Base-by-base conservation (phyloP, 148 eudicot genomes). In the Cornus florida region DNA sequence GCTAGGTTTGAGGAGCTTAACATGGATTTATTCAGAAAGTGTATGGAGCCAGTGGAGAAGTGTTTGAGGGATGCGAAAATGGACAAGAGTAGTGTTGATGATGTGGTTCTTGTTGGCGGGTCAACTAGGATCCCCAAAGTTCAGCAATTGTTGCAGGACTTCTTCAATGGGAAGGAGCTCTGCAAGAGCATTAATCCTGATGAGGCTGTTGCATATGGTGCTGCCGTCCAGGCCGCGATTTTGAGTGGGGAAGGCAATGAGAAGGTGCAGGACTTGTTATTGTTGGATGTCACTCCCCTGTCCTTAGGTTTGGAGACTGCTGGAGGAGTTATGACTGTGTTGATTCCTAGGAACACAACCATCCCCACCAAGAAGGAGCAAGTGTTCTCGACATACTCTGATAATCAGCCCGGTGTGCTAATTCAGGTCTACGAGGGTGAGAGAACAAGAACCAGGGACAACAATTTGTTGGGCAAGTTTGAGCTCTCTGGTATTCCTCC, bases 11-110 rank as follows among this genome's bases (percentile, higher is more conserved):
- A 86, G 84, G 91, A 88, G 66, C 50, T 88, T 38, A 88, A 88
- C 83, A 88, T 88, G 84, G 86, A 86, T 59, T 72, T 88, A 74
- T 88, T 88, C 78, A 88, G 91, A 77, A 88, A 88, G 86, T 88
- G 91, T 85, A 87, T 89, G 92, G 88, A 89, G 83, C 92, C 90
- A 2, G 90, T 87, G 3, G 90, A 83, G 85, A 89, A 87, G 76
- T 89, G 92, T 60, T 76, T 88, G 72, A 85, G 90, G 81, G 90
- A 87, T 79, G 90, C 90, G 1, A 87, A 87, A 82, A 85, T 87
- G 83, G 90, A 88, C 24, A 88, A 88, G 81, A 82, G 66, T 62
- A 70, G 24, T 43, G 86, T 88, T 14, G 79, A 88, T 78, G 91
- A 88, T 82, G 91, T 88, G 28, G 91, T 88, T 32, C 89, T 88